phyloP scores from a whole-genome alignment of 345 rosid genomes.

The Cardamine occulta region DNA sequence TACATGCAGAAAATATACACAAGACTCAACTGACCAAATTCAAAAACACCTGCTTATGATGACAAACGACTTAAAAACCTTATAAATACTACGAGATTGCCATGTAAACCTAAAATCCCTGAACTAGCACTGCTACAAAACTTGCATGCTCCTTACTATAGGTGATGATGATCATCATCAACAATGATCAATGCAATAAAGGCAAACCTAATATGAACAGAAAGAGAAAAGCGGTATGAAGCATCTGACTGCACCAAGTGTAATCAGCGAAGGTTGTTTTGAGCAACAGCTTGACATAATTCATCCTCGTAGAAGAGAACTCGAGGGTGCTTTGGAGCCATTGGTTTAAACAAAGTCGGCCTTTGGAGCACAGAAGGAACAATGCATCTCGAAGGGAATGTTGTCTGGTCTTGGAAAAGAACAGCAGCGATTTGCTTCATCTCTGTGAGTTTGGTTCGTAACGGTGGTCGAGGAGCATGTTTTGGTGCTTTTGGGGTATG shows the following conservation, averaged over 20 bases:
- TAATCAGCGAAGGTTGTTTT: constrained; percentile 76
- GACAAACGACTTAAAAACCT: constrained; percentile 30
- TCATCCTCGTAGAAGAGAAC: constrained; percentile 93
- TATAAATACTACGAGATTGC: constrained; percentile 25
- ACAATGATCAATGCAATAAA: constrained; percentile 43
- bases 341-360: constrained; percentile 65
- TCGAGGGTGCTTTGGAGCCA: constrained; percentile 50
- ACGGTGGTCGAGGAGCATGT: constrained; percentile 91
- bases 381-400: constrained; percentile 73
- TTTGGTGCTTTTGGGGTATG: constrained; percentile 91
- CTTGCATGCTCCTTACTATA: constrained; percentile 55
- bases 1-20: constrained; percentile 30
- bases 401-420: constrained; percentile 77
- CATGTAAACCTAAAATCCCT: constrained; percentile 44
- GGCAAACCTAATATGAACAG: constrained; percentile 59
- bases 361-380: constrained; percentile 83
- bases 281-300: constrained; percentile 94
- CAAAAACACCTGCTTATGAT: constrained; percentile 30
- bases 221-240: constrained; percentile 16
- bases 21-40: constrained; percentile 33
- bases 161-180: constrained; percentile 19
- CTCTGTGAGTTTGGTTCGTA: constrained; percentile 67
- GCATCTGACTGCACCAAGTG: constrained; percentile 6
- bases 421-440: constrained; percentile 89
- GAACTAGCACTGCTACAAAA: constrained; percentile 65